Conservation (phyloP, 202 grass and related monocot species). For the Eragrostis tef region DNA sequence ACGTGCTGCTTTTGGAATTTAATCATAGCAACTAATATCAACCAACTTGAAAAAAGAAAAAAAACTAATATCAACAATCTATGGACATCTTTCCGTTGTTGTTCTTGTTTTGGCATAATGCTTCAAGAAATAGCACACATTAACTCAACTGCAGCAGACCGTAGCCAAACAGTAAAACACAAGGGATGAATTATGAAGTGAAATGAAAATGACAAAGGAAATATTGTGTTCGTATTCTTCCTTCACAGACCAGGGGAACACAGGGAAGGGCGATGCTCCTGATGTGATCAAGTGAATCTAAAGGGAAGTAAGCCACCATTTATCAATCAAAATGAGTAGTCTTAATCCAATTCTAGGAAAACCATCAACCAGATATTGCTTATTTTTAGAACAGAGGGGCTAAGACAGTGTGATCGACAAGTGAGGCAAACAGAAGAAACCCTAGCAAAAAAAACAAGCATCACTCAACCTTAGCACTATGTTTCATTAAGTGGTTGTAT, state of each 20-base stretch:
- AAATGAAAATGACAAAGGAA: not conserved
- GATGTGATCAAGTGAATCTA: constrained; percentile 3
- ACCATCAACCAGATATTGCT: not conserved
- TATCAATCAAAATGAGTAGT: not conserved
- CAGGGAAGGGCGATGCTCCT: not conserved
- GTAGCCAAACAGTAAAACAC: not conserved
- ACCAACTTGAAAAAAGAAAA: no score
- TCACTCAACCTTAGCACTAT: not conserved
- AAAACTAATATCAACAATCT: constrained; percentile 23
- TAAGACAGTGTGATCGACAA: not conserved
- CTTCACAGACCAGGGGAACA: no score
- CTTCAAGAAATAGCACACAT: not conserved
- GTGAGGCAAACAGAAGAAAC: not conserved
- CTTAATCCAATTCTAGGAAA: not conserved
- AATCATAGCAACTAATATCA: constrained; percentile 16
- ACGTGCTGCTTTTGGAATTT: not conserved
- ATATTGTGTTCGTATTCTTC: not conserved
- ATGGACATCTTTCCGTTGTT: not conserved
- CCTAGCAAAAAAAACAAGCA: not conserved
- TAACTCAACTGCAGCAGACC: not conserved
- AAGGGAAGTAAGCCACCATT: not conserved
- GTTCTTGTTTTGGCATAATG: constrained; percentile 7
- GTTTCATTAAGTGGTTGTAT: not conserved
- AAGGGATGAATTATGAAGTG: constrained; percentile 7
- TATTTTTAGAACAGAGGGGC: not conserved